Evolutionary conservation across 768 basidiomycete species (phyloP).

Genomic region (Kwoniella bestiolae): DNA sequence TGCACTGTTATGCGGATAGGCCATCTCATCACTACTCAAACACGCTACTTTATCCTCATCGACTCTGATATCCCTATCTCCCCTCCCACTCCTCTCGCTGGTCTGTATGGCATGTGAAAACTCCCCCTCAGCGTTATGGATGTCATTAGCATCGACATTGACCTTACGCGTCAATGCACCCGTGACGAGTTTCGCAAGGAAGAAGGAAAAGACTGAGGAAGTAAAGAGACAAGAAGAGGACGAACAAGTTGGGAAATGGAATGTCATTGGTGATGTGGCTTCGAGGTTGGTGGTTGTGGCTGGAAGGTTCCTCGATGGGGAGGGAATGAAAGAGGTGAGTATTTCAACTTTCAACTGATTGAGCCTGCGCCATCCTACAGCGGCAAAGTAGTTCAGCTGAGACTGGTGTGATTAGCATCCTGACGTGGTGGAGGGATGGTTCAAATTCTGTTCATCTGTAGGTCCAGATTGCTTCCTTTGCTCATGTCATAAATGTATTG

Average conservation of each 20-base stretch:
- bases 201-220: slow-evolving; percentile 38
- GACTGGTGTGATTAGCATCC: too few species aligned
- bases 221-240: slow-evolving; percentile 25
- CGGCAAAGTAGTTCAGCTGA: too few species aligned
- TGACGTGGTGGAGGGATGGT: slow-evolving; percentile 87
- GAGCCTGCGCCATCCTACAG: too few species aligned
- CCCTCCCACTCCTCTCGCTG: slow-evolving; percentile 67
- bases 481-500: too few species aligned
- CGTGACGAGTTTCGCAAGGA: slow-evolving; percentile 58
- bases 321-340: slow-evolving; percentile 49
- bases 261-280: slow-evolving; percentile 44
- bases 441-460: slow-evolving; percentile 78
- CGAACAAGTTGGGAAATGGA: slow-evolving; percentile 40
- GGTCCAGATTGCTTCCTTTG: slow-evolving; percentile 48
- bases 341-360: too few species aligned
- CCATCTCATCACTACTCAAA: slow-evolving; percentile 66
- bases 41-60: slow-evolving; percentile 75
- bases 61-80: slow-evolving; percentile 78
- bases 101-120: slow-evolving; percentile 50
- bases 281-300: slow-evolving; percentile 36
- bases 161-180: slow-evolving; percentile 82
- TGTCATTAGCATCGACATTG: slow-evolving; percentile 78
- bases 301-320: slow-evolving; percentile 24
- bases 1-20: slow-evolving; percentile 69
- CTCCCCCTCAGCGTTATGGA: slow-evolving; percentile 66